Conservation (phyloP, 169 alveolate genomes). For the Eimeria maxima region DNA sequence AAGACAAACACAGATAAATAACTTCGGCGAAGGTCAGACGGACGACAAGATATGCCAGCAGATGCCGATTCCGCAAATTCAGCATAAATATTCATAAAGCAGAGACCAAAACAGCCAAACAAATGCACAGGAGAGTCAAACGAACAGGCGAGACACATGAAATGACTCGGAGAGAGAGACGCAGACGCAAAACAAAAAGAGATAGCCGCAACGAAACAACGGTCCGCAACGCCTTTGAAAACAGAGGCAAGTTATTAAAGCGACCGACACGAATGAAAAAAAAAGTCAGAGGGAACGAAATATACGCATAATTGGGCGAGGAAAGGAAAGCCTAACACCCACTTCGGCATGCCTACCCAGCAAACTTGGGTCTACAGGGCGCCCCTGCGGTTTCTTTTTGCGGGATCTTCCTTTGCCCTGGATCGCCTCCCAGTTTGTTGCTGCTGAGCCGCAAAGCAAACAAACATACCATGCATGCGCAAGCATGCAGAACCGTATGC, state of each 20-base stretch:
- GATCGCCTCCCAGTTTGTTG: slow-evolving; percentile 36
- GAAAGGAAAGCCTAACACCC: not conserved
- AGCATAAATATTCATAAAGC: not conserved
- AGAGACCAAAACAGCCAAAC: not conserved
- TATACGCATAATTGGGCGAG: not conserved
- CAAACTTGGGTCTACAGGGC: slow-evolving; percentile 47
- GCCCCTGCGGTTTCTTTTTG: slow-evolving; percentile 59
- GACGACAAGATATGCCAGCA: too few relatives aligned
- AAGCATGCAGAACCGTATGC: not conserved
- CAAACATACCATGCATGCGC: not conserved
- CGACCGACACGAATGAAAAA: not conserved
- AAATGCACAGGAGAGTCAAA: not conserved
- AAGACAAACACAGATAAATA: too few relatives aligned
- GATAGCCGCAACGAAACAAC: not conserved
- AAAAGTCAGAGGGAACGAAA: not conserved
- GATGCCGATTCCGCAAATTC: too few relatives aligned
- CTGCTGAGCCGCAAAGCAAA: not conserved
- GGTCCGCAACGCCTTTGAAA: not conserved
- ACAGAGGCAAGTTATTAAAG: too few relatives aligned
- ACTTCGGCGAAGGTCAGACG: too few relatives aligned
- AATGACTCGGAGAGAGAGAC: too few relatives aligned
- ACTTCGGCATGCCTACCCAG: not conserved
- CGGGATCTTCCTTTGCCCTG: slow-evolving; percentile 65
- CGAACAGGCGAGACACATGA: not conserved
- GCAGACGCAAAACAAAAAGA: not conserved